These are phyloP conservation scores for Pseudohyphozyma bogoriensis DNA, from an alignment of 768 basidiomycete genomes.

Conservation along the genomic window DNA sequence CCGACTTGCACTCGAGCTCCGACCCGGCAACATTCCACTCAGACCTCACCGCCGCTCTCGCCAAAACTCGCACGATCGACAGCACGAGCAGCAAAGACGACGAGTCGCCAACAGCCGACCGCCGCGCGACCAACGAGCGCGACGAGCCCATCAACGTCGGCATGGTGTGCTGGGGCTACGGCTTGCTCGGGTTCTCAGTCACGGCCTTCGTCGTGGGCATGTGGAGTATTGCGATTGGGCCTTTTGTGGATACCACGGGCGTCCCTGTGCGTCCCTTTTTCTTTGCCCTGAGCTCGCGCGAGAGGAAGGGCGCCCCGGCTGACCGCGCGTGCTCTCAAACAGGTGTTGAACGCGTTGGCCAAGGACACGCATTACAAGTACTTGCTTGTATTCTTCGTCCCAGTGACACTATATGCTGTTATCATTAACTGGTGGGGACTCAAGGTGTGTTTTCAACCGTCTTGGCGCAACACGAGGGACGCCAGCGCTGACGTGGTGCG, in stretches of 20 bases:
- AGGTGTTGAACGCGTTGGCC: slow-evolving; percentile 58
- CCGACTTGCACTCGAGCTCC: background rate
- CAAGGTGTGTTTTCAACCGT: slow-evolving; percentile 10
- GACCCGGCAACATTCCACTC: background rate
- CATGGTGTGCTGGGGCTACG: slow-evolving; percentile 16
- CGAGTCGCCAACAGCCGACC: background rate
- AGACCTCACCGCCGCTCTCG: background rate
- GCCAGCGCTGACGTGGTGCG: background rate
- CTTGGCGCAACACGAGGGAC: too few species aligned
- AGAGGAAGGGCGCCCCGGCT: background rate
- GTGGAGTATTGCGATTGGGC: slow-evolving; percentile 24
- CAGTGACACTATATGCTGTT: slow-evolving; percentile 73
- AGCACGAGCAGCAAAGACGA: background rate
- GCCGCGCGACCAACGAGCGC: background rate
- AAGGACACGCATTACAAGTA: slow-evolving; percentile 85
- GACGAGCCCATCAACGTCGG: background rate
- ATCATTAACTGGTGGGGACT: slow-evolving; percentile 94
- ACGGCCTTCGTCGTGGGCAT: background rate
- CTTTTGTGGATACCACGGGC: background rate
- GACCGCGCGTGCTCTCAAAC: background rate
- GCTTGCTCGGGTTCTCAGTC: background rate
- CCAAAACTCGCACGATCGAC: background rate
- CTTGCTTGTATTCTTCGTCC: slow-evolving; percentile 64
- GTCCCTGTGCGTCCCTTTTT: background rate
- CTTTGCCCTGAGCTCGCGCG: background rate